Conservation (phyloP, 164 flowering plant genomes). For the Sextonia rubra region DNA sequence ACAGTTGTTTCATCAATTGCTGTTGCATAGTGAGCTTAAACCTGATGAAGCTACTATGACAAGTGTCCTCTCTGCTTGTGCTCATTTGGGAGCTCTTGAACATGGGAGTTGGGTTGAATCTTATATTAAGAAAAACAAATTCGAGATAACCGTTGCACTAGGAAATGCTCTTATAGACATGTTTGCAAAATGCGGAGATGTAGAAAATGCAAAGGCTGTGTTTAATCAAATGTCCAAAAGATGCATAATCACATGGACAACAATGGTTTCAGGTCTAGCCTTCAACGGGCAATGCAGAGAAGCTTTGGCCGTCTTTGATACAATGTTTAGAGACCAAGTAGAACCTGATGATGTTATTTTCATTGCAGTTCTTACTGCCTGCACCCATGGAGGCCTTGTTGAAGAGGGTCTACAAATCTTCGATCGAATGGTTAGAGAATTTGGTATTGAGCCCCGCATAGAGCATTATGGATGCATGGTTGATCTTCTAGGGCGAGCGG, state of each 20-base stretch:
- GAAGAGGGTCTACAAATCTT: slow-evolving; percentile 42
- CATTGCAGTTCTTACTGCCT: slow-evolving; percentile 46
- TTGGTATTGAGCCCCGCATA: slow-evolving; percentile 32
- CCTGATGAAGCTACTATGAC: slow-evolving; percentile 45
- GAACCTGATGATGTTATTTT: slow-evolving; percentile 50
- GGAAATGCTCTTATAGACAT: slow-evolving; percentile 54
- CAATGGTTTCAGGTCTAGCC: slow-evolving; percentile 51
- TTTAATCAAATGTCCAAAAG: slow-evolving; percentile 31
- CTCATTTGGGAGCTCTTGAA: slow-evolving; percentile 47
- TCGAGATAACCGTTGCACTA: slow-evolving; percentile 29
- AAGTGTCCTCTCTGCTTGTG: slow-evolving; percentile 44
- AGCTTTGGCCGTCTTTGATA: slow-evolving; percentile 40
- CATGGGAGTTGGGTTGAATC: slow-evolving; percentile 51
- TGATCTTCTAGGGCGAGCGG: slow-evolving; percentile 54
- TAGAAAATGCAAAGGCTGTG: slow-evolving; percentile 28
- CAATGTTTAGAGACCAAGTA: slow-evolving; percentile 32
- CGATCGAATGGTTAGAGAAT: slow-evolving; percentile 32
- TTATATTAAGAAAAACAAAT: slow-evolving; percentile 34
- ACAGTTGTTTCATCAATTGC: slow-evolving; percentile 31
- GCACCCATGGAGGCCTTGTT: slow-evolving; percentile 51
- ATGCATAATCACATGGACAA: slow-evolving; percentile 52
- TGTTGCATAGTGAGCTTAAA: slow-evolving; percentile 29
- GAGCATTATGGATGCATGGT: slow-evolving; percentile 57
- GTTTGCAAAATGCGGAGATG: slow-evolving; percentile 54
- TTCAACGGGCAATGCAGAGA: slow-evolving; percentile 43